phyloP scores from a whole-genome alignment of 208 protist genomes.

The Novymonas esmeraldas region DNA sequence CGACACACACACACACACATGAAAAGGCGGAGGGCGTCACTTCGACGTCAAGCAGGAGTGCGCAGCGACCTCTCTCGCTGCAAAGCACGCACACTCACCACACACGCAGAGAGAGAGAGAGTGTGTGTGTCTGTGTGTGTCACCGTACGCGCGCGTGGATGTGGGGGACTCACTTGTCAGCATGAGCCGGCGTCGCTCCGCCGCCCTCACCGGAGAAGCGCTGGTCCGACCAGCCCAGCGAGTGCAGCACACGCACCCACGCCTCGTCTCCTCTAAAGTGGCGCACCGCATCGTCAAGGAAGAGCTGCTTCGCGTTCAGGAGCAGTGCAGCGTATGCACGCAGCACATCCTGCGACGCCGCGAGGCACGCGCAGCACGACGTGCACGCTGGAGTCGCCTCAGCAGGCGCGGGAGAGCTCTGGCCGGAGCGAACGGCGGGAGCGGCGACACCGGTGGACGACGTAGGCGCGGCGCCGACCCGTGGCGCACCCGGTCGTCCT shows the following conservation, averaged over 20 bases:
- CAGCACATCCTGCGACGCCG: conserved; percentile 20
- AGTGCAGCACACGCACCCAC: conserved; percentile 58
- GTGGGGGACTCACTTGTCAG: background rate
- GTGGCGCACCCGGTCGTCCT: background rate
- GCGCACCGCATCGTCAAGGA: conserved; percentile 65
- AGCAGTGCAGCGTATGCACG: conserved; percentile 43
- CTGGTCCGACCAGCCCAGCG: conserved; percentile 33
- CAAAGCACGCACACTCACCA: too few relatives aligned
- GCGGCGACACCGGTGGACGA: background rate
- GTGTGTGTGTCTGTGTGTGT: too few relatives aligned
- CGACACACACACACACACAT: too few relatives aligned
- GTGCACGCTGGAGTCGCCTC: conserved; percentile 23
- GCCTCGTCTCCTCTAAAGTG: conserved; percentile 67
- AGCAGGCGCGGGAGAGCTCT: background rate
- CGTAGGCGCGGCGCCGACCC: background rate
- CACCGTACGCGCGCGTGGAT: too few relatives aligned
- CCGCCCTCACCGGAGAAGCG: background rate
- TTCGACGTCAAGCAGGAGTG: too few relatives aligned
- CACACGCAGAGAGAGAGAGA: too few relatives aligned
- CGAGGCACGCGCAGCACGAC: conserved; percentile 19
- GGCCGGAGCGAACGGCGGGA: background rate
- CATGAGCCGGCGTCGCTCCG: too few relatives aligned
- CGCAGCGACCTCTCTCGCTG: too few relatives aligned
- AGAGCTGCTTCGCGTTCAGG: conserved; percentile 43
- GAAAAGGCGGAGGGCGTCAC: too few relatives aligned